These are phyloP conservation scores for Lentinus brumalis DNA, from an alignment of 768 basidiomycete genomes.

Conservation along the genomic window DNA sequence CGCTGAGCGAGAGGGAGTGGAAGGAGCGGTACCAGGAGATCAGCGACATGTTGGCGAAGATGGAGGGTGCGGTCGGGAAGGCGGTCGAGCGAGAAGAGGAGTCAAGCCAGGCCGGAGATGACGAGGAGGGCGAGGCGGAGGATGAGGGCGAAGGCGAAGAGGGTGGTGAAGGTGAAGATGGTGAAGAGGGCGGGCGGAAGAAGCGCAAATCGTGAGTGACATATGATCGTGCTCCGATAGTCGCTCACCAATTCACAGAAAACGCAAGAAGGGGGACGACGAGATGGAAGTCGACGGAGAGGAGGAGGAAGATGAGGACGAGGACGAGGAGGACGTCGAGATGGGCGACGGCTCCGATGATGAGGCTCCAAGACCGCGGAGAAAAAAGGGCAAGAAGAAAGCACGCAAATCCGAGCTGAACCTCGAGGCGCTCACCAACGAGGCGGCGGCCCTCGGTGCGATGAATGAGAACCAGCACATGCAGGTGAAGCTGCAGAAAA, in stretches of 20 bases:
- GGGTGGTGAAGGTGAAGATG: slow-evolving; percentile 13
- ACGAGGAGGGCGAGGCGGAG: slow-evolving; percentile 21
- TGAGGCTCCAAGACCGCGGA: slow-evolving; percentile 27
- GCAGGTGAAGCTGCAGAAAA: slow-evolving; percentile 72
- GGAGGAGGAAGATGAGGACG: slow-evolving; percentile 36
- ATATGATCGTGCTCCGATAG: no score
- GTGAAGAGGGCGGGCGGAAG: slow-evolving; percentile 17
- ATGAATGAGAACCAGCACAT: slow-evolving; percentile 67
- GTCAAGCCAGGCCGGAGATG: slow-evolving; percentile 33
- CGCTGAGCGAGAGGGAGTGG: slow-evolving; percentile 72
- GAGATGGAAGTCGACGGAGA: slow-evolving; percentile 53
- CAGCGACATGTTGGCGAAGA: slow-evolving; percentile 61
- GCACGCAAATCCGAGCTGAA: slow-evolving; percentile 73
- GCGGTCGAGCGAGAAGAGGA: slow-evolving; percentile 45
- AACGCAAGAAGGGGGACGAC: slow-evolving; percentile 38
- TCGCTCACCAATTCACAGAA: not conserved
- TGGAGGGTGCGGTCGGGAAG: slow-evolving; percentile 71
- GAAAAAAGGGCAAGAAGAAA: slow-evolving; percentile 40
- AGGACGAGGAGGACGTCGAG: slow-evolving; percentile 39
- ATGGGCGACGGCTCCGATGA: slow-evolving; percentile 39
- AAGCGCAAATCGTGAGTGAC: slow-evolving; percentile 16
- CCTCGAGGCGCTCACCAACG: slow-evolving; percentile 66
- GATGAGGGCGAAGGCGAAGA: slow-evolving; percentile 29
- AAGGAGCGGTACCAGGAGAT: slow-evolving; percentile 68
- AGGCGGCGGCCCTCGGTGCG: slow-evolving; percentile 70